A percentile compares a stretch with the other conserved stretches of the same genome.
Conservation (phyloP, 2,329 filamentous ascomycete genomes). For the Talaromyces sp. region DNA sequence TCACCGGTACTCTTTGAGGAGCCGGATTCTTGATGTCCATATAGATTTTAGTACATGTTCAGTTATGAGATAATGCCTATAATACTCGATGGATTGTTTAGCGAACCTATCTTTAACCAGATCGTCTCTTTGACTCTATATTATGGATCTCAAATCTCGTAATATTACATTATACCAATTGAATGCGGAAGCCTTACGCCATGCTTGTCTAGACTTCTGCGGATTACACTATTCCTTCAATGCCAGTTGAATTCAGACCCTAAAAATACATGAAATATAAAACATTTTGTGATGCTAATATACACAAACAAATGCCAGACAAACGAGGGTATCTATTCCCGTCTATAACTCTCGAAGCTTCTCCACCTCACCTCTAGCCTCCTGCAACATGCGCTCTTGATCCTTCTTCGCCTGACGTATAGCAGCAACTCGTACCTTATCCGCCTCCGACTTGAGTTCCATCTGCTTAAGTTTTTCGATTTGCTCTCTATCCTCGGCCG, state of each 20-base stretch:
- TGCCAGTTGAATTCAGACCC: neutral
- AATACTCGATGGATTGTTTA: neutral
- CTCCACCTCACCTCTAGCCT: conserved; percentile 44
- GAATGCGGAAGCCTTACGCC: neutral
- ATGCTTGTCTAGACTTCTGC: neutral
- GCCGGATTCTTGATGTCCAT: conserved; percentile 6
- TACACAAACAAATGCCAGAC: conserved; percentile 11
- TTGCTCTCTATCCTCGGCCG: conserved; percentile 35
- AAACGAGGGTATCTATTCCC: conserved; percentile 1
- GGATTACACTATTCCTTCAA: neutral
- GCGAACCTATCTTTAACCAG: neutral
- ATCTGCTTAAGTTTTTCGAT: conserved; percentile 36
- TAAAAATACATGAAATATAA: conserved; percentile 2
- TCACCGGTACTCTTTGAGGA: neutral
- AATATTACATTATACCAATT: neutral
- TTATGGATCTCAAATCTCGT: too few species aligned
- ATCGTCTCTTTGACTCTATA: too few species aligned
- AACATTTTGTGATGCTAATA: conserved; percentile 6
- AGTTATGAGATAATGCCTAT: conserved; percentile 8
- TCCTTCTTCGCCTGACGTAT: conserved; percentile 45
- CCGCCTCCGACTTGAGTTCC: conserved; percentile 35
- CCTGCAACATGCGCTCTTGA: conserved; percentile 44
- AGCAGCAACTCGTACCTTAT: conserved; percentile 36
- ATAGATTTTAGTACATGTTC: conserved; percentile 9
- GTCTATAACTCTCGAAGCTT: conserved; percentile 36